Evolutionary conservation across 352 stramenopile genomes (phyloP).

Genomic region (Phytophthora aleatoria): DNA sequence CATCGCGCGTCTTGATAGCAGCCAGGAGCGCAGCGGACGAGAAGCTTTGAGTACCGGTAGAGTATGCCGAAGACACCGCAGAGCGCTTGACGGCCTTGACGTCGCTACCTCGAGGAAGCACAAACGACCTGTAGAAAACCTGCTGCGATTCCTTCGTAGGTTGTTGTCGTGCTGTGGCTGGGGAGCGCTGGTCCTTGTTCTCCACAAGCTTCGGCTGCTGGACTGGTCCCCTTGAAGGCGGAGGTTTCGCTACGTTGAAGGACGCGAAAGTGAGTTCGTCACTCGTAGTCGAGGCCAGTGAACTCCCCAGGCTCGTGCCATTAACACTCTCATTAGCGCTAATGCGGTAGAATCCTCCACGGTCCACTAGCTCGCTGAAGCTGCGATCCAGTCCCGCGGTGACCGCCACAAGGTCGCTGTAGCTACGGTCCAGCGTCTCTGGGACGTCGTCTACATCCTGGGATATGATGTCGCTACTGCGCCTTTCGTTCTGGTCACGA

Average conservation of each 20-base stretch:
- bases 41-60: conserved; percentile 13
- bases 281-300: conserved; percentile 20
- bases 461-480: conserved; percentile 30
- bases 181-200: neutral
- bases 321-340: conserved; percentile 8
- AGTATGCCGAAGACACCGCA: conserved; percentile 1
- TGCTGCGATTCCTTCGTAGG: neutral
- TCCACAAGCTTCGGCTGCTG: neutral
- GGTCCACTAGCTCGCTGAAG: conserved; percentile 28
- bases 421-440: conserved; percentile 30
- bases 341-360: conserved; percentile 6
- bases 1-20: conserved; percentile 31
- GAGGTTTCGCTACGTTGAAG: conserved; percentile 21
- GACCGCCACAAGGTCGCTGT: conserved; percentile 30
- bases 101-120: conserved; percentile 8
- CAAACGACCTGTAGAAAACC: conserved; percentile 14
- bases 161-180: neutral
- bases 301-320: conserved; percentile 15
- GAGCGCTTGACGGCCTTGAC: neutral
- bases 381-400: conserved; percentile 17
- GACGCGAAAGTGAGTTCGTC: conserved; percentile 39
- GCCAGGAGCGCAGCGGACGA: conserved; percentile 30
- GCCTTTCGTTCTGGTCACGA: conserved; percentile 25
- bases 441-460: neutral
- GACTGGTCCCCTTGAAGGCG: neutral